Evolutionary conservation across 164 flowering plant genomes (phyloP).

Genomic region (Warburgia ugandensis): DNA sequence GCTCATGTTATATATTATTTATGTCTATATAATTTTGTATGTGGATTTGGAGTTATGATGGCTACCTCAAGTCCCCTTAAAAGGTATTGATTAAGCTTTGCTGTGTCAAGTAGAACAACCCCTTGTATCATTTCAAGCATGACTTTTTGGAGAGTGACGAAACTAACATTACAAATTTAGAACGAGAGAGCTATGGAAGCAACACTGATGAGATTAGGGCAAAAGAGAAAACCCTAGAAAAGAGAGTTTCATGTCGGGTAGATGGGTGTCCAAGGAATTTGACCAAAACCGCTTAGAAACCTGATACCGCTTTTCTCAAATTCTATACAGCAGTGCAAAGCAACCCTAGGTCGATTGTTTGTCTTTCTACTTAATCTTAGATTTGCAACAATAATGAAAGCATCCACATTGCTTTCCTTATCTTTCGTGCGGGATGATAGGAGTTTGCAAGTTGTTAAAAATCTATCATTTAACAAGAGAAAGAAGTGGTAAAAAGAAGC

Average conservation of each 20-base stretch:
- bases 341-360: not conserved
- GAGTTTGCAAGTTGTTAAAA: not conserved
- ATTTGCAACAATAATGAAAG: not conserved
- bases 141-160: not conserved
- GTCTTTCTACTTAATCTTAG: conserved; percentile 1
- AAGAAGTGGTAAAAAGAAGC: conserved; percentile 1
- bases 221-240: not conserved
- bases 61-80: conserved; percentile 5
- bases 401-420: not conserved
- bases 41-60: conserved; percentile 3
- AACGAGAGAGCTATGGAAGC: not conserved
- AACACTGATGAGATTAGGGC: not conserved
- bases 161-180: not conserved
- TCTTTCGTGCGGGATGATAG: not conserved
- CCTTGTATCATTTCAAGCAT: too few relatives aligned
- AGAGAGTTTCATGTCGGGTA: conserved; percentile 7
- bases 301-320: not conserved
- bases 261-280: conserved; percentile 7
- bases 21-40: not conserved
- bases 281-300: not conserved
- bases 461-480: not conserved
- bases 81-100: not conserved
- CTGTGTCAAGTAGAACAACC: not conserved
- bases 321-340: not conserved
- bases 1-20: too few relatives aligned